Evolutionary conservation across 768 basidiomycete species (phyloP), one percentile per base, ranked within the genome.

Genomic region (Mycena galericulata): DNA sequence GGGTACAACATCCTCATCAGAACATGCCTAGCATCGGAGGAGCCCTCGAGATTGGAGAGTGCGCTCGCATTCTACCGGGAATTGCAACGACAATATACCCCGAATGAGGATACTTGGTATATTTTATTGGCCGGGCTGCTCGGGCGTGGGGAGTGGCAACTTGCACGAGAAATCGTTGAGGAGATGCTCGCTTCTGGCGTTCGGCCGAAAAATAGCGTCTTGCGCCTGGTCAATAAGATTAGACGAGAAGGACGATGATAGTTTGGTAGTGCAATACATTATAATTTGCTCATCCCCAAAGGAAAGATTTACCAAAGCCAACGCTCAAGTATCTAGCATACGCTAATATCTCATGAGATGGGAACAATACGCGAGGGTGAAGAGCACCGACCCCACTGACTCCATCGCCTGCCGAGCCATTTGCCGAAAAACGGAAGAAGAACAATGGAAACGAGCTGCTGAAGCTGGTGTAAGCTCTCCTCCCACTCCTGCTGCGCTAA

Each of bases 401-500:
- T 93, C 87, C 92, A 95, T 77, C 87, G 87, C 75, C 96, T 85
- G 32, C 96, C 96, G 38, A 96, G 76, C 88, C 90, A 97, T 77
- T 94, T 96, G 59, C 96, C 96, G 65, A 96, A 77, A 81, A 90
- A 92, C 2, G 96, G 96, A 65, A 98, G 82, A 50, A 97, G 82
- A 27, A 97, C 91, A 63, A 95, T 84, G 40, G 92, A 87, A 58
- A 94, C 79, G 22, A 97, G 87, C 76, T 95, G 88, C 76, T 93
- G 90, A 49, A 98, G 85, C 77, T 98, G 95, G 67, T 90, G 81
- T 55, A 97, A 75, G 74, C 92, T 94, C 79, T 98, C 96, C 74
- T 96, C 92, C 96, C 96, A 97, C 82, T 98, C 96, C 76, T 92
- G 87, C 79, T 96, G 93, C 3, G 93, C 92, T 51, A 92, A 82